Evolutionary conservation across 2,329 filamentous ascomycete species (phyloP).

Genomic region (Trichocomaceae sp.): DNA sequence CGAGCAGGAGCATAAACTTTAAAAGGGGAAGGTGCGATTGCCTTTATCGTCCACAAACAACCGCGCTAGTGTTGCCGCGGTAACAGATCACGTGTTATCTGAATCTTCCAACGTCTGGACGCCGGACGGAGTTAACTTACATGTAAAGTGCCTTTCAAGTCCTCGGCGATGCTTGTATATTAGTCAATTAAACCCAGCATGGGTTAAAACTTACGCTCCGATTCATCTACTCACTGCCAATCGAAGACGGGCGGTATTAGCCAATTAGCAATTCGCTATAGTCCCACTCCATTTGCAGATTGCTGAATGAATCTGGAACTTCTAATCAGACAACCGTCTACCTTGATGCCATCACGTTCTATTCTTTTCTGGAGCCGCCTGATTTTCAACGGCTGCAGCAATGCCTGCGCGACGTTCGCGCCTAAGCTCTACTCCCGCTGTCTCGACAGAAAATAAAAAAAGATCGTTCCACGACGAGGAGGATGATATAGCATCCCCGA

Average conservation of each 20-base stretch:
- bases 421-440: not conserved
- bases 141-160: not conserved
- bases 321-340: not conserved
- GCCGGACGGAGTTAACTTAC: too few species aligned
- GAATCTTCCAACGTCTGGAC: not conserved
- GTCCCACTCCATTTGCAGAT: not conserved
- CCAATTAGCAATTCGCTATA: not conserved
- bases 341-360: not conserved
- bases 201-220: too few species aligned
- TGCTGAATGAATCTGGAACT: not conserved
- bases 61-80: slow-evolving; percentile 23
- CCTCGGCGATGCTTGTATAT: too few species aligned
- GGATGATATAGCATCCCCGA: slow-evolving; percentile 5
- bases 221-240: not conserved
- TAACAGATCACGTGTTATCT: slow-evolving; percentile 25
- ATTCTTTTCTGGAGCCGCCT: not conserved
- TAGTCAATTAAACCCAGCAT: too few species aligned
- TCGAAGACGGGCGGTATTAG: not conserved
- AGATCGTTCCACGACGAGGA: slow-evolving; percentile 5
- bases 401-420: slow-evolving; percentile 9
- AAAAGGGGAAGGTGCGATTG: slow-evolving; percentile 1
- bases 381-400: not conserved
- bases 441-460: slow-evolving; percentile 6
- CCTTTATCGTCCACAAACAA: not conserved
- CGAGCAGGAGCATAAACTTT: not conserved